Evolutionary conservation across 2,329 filamentous ascomycete genomes (phyloP), one percentile per base, ranked within the genome.

Genomic region (Stemphylium vesicarium): DNA sequence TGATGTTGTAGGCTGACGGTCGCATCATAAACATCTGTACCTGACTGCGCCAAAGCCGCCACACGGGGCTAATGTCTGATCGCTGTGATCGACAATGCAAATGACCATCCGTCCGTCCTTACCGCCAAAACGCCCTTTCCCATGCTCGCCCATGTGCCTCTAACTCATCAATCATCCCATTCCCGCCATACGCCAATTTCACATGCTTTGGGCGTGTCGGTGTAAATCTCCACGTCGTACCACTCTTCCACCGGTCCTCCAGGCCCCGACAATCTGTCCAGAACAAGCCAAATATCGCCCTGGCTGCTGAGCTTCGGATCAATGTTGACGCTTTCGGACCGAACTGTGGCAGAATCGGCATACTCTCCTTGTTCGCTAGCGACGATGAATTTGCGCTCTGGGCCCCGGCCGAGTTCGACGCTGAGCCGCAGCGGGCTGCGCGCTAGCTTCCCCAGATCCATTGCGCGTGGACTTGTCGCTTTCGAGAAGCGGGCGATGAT

Each of bases 311-410:
- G 75, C n/a, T 79, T 81, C 0, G 91, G 89, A 39, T 87, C 85
- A 37, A 96, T 77, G 75, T 96, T 88, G 46, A 96, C 82, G 60
- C 94, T 88, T 12, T 85, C 80, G 1, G 89, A 90, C 43, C 90
- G 83, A 22, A 96, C 73, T 8, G 73, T 81, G 0, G 85, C 86
- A 53, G 82, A 81, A 74, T 96, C 90, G 40, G 85, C 85, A 68
- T 92, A 95, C 56, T 88, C 86, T 5, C 90, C 90, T n/a, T 85
- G 81, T n/a, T 85, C 81, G 1, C 88, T 92, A 1, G 84, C 80
- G 1, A 86, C 86, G 24, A 96, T 70, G 10, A 87, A 80, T 3
- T 80, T 78, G 58, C 87, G 86, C 63, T 90, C 84, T 1, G 89
- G 87, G 0, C 90, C 90, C 65, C 85, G 85, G 13, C 91, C 90